Conservation (phyloP, 163 green algal genomes). For the Trebouxia gelatinosa region DNA sequence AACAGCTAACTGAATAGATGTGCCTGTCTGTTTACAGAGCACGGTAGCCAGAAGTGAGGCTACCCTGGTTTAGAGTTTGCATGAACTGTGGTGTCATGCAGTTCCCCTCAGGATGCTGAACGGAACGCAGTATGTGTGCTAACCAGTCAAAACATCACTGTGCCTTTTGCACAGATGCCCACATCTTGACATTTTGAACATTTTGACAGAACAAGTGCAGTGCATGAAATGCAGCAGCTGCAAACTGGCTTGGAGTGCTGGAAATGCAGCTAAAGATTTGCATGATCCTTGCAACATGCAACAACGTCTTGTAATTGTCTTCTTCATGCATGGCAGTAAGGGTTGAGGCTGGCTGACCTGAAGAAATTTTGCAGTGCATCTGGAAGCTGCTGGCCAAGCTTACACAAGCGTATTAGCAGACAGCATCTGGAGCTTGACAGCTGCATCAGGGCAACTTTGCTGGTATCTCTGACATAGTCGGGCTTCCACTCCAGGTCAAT, state of each 20-base stretch:
- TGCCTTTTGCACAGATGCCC: not conserved
- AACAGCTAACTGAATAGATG: not conserved
- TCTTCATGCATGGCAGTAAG: too few relatives aligned
- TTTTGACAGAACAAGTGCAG: not conserved
- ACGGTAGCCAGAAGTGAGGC: too few relatives aligned
- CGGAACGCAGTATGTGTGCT: too few relatives aligned
- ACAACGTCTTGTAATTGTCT: too few relatives aligned
- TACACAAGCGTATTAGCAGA: slow-evolving; percentile 50
- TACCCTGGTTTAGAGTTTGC: too few relatives aligned
- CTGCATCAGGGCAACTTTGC: slow-evolving; percentile 59
- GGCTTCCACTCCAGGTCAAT: slow-evolving; percentile 73
- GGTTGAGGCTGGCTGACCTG: not conserved
- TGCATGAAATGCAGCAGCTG: not conserved
- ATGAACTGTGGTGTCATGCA: too few relatives aligned
- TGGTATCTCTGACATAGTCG: slow-evolving; percentile 35
- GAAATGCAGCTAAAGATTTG: not conserved
- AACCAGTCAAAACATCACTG: too few relatives aligned
- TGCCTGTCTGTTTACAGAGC: too few relatives aligned
- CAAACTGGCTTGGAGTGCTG: too few relatives aligned
- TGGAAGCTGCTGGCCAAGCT: slow-evolving; percentile 44
- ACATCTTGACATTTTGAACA: not conserved
- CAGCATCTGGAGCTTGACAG: slow-evolving; percentile 42
- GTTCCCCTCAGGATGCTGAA: too few relatives aligned
- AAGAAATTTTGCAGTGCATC: slow-evolving; percentile 12
- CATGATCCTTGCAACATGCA: too few relatives aligned